Conservation (phyloP, 1,284 basidiomycete species). For the Cutaneotrichosporon cavernicola region DNA sequence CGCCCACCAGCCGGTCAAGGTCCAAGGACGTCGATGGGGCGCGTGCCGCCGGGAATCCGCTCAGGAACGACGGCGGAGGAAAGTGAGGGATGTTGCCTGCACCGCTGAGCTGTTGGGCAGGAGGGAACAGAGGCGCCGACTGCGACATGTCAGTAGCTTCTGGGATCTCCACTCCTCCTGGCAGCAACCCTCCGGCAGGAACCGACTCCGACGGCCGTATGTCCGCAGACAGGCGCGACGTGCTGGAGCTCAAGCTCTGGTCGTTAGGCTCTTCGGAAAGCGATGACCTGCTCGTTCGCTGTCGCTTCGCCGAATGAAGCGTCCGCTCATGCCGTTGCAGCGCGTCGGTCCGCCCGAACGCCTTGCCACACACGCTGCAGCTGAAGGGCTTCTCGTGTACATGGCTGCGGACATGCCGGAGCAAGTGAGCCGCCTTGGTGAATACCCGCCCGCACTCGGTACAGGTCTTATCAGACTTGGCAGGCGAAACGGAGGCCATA, state of each 20-base stretch:
- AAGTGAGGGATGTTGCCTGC: neutral
- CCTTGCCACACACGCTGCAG: conserved; percentile 13
- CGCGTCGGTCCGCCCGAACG: conserved; percentile 16
- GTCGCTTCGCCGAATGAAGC: conserved; percentile 9
- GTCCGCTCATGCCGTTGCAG: conserved; percentile 19
- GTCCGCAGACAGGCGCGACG: too few relatives aligned
- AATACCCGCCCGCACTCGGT: conserved; percentile 15
- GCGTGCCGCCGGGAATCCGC: neutral
- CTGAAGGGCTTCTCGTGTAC: conserved; percentile 15
- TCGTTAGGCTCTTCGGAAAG: too few relatives aligned
- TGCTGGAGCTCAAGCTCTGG: too few relatives aligned
- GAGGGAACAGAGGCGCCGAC: too few relatives aligned
- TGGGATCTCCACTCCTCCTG: too few relatives aligned
- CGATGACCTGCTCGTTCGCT: conserved; percentile 2
- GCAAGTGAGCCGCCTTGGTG: conserved; percentile 18
- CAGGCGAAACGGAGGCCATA: neutral
- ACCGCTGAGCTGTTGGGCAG: too few relatives aligned
- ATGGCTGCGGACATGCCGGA: conserved; percentile 16
- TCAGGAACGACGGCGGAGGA: conserved; percentile 5
- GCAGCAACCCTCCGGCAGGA: too few relatives aligned
- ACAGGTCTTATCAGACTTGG: conserved; percentile 6
- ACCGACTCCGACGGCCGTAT: too few relatives aligned
- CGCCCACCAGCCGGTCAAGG: conserved; percentile 14
- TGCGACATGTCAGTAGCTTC: too few relatives aligned
- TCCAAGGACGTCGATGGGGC: conserved; percentile 1